Percentiles rank a stretch among this genome's conserved stretches.
These are phyloP conservation scores for Syzygium syzygioides DNA, from an alignment of 441 rosid genomes.

Conservation along the genomic window DNA sequence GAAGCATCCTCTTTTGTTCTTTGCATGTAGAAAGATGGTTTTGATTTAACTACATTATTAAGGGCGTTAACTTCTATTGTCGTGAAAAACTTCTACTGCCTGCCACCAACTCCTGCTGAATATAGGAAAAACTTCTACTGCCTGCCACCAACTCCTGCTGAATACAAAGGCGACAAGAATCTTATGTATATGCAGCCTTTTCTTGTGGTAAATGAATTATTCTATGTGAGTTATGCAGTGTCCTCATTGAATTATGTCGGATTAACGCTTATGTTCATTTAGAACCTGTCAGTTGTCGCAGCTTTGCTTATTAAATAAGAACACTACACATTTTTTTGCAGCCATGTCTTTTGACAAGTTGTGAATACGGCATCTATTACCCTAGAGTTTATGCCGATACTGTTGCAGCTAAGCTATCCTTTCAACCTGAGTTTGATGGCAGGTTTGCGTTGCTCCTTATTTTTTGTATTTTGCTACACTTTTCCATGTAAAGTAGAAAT, in stretches of 20 bases:
- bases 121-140: too few species aligned
- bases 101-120: slow-evolving; percentile 59
- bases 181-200: neutral
- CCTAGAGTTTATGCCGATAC: slow-evolving; percentile 48
- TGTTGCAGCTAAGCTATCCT: slow-evolving; percentile 33
- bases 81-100: slow-evolving; percentile 40
- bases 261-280: neutral
- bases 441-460: slow-evolving; percentile 32
- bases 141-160: too few species aligned
- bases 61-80: slow-evolving; percentile 60
- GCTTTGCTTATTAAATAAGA: neutral
- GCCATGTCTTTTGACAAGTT: slow-evolving; percentile 71
- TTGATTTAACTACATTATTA: slow-evolving; percentile 61
- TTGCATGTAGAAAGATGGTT: slow-evolving; percentile 55
- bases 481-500: neutral
- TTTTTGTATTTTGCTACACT: slow-evolving; percentile 1
- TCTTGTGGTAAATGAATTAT: neutral
- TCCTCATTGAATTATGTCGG: neutral
- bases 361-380: slow-evolving; percentile 35
- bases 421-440: slow-evolving; percentile 39
- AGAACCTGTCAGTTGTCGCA: neutral
- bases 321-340: slow-evolving; percentile 25
- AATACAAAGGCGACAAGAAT: neutral
- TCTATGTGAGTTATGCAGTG: neutral
- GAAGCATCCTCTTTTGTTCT: neutral